phyloP scores from a whole-genome alignment of 1,284 basidiomycete species.

The Vanrija pseudolonga region DNA sequence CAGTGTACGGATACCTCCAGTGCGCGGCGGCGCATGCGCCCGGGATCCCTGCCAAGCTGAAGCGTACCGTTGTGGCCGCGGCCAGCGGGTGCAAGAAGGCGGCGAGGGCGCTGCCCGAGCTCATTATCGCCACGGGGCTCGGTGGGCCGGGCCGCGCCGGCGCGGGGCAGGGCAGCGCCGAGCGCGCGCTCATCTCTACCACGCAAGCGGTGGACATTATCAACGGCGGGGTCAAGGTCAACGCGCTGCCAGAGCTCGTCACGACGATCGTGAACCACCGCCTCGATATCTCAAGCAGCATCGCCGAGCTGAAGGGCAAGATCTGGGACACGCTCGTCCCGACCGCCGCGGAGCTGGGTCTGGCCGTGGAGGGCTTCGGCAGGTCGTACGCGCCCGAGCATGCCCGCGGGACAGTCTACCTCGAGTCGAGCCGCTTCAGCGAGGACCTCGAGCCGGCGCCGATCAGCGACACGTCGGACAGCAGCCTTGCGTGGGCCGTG shows the following conservation, averaged over 20 bases:
- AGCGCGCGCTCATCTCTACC: slow-evolving; percentile 18
- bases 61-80: slow-evolving; percentile 6
- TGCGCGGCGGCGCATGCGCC: slow-evolving; percentile 12
- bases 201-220: slow-evolving; percentile 30
- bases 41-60: slow-evolving; percentile 4
- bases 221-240: slow-evolving; percentile 25
- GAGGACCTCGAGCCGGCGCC: slow-evolving; percentile 22
- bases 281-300: slow-evolving; percentile 4
- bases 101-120: slow-evolving; percentile 4
- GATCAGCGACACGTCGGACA: slow-evolving; percentile 17
- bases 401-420: slow-evolving; percentile 7
- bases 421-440: slow-evolving; percentile 9
- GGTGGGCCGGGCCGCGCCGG: slow-evolving; percentile 14
- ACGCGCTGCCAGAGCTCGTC: slow-evolving; percentile 22
- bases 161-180: neutral
- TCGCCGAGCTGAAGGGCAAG: neutral
- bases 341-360: slow-evolving; percentile 3
- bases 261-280: slow-evolving; percentile 27
- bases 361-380: slow-evolving; percentile 1
- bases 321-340: slow-evolving; percentile 8
- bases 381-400: slow-evolving; percentile 4
- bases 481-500: slow-evolving; percentile 17
- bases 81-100: slow-evolving; percentile 2
- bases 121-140: slow-evolving; percentile 16
- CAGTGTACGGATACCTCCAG: slow-evolving; percentile 15